These are phyloP conservation scores for Salix arbutifolia DNA, from an alignment of 345 rosid genomes.

Conservation along the genomic window DNA sequence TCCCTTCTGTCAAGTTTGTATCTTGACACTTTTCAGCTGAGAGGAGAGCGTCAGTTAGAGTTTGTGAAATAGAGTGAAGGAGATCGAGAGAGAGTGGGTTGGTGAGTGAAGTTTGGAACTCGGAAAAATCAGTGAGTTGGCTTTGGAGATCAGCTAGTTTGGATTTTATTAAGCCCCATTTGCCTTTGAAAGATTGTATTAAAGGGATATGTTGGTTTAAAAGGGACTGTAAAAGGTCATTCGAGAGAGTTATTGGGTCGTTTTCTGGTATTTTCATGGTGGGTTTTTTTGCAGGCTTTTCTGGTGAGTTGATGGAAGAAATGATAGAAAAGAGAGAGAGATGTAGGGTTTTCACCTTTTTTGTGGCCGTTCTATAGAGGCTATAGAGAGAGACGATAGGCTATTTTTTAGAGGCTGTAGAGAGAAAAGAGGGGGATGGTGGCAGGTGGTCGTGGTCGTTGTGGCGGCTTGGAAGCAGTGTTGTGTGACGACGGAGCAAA, in stretches of 20 bases:
- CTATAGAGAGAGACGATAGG: too few relatives aligned
- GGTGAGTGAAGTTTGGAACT: slow-evolving; percentile 39
- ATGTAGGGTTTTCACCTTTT: neutral
- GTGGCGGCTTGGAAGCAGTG: neutral
- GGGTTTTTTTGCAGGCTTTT: neutral
- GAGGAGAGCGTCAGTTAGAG: slow-evolving; percentile 50
- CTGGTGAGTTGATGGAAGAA: neutral
- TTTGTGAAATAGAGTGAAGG: slow-evolving; percentile 38
- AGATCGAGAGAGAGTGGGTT: slow-evolving; percentile 58
- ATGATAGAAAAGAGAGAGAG: neutral
- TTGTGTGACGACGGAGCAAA: slow-evolving; percentile 7
- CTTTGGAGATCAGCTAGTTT: slow-evolving; percentile 58
- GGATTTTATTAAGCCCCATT: slow-evolving; percentile 62
- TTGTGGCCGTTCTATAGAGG: neutral
- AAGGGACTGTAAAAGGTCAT: slow-evolving; percentile 39
- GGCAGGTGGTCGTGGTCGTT: neutral
- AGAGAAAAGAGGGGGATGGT: neutral
- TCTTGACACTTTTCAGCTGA: slow-evolving; percentile 49
- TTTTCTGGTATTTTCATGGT: slow-evolving; percentile 55
- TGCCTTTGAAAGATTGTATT: slow-evolving; percentile 54
- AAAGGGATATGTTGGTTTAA: slow-evolving; percentile 37
- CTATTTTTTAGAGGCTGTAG: neutral
- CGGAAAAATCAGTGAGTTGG: slow-evolving; percentile 62
- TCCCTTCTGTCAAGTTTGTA: slow-evolving; percentile 53
- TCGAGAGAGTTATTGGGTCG: slow-evolving; percentile 34